A percentile compares a stretch with the other conserved stretches of the same genome.
phyloP scores from a whole-genome alignment of 2,329 filamentous ascomycete species.

The Aspergillus floridensis region DNA sequence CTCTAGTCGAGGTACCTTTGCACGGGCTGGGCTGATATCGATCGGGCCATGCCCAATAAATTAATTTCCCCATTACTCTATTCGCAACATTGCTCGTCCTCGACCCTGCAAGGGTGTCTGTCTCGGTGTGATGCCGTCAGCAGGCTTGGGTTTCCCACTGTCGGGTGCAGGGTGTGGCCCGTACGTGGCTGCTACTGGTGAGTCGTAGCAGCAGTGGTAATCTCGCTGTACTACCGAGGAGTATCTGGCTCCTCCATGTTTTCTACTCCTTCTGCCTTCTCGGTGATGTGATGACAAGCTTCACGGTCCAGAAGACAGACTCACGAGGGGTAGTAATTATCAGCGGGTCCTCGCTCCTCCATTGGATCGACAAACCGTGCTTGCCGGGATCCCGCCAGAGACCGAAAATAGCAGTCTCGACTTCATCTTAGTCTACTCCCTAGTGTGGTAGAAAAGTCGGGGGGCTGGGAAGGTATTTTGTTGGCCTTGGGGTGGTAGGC shows the following conservation, averaged over 20 bases:
- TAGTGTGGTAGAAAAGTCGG: neutral
- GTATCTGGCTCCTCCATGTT: neutral
- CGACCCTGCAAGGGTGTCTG: slow-evolving; percentile 2
- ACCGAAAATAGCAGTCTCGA: too few species aligned
- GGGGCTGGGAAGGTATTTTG: slow-evolving; percentile 14
- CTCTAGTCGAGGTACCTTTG: neutral
- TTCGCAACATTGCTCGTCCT: neutral
- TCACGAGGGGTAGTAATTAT: neutral
- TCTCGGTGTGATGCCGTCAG: neutral
- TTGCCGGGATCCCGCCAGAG: too few species aligned
- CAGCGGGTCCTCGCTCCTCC: neutral
- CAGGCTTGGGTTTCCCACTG: too few species aligned
- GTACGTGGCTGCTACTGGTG: neutral
- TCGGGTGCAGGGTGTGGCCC: neutral
- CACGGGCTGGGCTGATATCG: neutral
- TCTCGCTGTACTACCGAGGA: neutral
- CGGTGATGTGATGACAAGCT: neutral
- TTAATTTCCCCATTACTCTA: neutral
- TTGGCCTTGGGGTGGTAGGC: neutral
- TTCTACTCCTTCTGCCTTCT: neutral
- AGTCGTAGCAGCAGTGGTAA: neutral
- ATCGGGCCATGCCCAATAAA: neutral
- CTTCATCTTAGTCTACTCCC: neutral
- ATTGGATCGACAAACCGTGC: too few species aligned
- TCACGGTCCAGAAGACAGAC: neutral